phyloP scores from a whole-genome alignment of 148 eudicot species.

The Camellia granthamiana region DNA sequence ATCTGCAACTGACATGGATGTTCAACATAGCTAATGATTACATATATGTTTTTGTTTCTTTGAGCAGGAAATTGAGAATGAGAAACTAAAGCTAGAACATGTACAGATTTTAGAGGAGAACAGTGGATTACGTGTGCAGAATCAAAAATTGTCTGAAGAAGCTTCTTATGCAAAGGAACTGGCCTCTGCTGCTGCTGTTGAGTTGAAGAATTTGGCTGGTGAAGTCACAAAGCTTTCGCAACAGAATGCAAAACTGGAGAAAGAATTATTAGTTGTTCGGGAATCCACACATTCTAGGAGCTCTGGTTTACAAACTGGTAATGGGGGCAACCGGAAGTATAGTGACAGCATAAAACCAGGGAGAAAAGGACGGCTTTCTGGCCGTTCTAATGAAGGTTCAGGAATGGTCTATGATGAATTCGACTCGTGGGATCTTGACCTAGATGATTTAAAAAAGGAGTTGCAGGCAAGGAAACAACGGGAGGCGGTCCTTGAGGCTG shows the following conservation, averaged over 20 bases:
- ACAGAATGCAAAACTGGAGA: conserved; percentile 81
- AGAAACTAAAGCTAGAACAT: conserved; percentile 67
- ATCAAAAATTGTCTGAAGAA: conserved; percentile 88
- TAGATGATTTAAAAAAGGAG: conserved; percentile 77
- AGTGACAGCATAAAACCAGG: conserved; percentile 52
- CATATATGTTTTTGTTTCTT: conserved; percentile 3
- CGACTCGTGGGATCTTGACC: conserved; percentile 62
- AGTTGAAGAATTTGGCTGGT: conserved; percentile 87
- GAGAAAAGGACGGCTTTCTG: conserved; percentile 58
- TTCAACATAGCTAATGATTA: not conserved
- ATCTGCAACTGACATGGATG: not conserved
- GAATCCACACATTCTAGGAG: conserved; percentile 52
- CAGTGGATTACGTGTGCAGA: conserved; percentile 84
- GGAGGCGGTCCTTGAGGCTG: conserved; percentile 83
- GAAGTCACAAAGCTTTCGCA: conserved; percentile 83
- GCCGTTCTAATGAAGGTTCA: conserved; percentile 52
- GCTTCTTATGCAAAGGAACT: conserved; percentile 96
- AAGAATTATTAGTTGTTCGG: conserved; percentile 70
- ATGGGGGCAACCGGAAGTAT: conserved; percentile 51
- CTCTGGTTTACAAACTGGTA: conserved; percentile 33
- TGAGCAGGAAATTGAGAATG: conserved; percentile 80
- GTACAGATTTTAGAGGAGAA: conserved; percentile 74
- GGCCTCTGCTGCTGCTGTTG: conserved; percentile 98
- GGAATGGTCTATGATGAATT: conserved; percentile 58
- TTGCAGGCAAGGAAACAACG: conserved; percentile 77